Base-by-base conservation (phyloP, 2,329 filamentous ascomycete species). In the Davidsoniella neocaledoniae region DNA sequence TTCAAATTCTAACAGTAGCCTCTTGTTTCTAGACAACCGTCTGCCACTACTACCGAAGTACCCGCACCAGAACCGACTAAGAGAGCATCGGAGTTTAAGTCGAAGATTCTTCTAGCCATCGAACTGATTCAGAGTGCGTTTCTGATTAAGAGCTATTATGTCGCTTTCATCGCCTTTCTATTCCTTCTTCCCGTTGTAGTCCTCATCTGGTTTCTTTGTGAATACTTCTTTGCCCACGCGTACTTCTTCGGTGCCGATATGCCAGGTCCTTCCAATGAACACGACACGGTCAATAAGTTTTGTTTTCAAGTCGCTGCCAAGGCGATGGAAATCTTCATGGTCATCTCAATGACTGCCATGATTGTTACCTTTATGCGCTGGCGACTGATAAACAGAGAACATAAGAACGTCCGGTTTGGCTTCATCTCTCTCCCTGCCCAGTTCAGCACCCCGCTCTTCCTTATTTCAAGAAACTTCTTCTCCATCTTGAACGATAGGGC, bases 361-460 rank as follows among this genome's bases (percentile, higher is more conserved):
- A 23, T 45, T 45, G 43, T 45, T 6, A 45, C 43, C n/a, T 29
- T 45, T n/a, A 45, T 36, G n/a, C 14, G 43, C 16, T 16, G 29
- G 10, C 23, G 36, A 10, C 16, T 17, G 16, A 3, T 45, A 7
- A 16, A 45, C n/a, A 5, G 17, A 3, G 8, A 8, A 12, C 3
- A 6, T 2, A 25, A 36, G 25, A 36, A 21, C 14, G 26, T 45
- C 5, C 43, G 43, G 4, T 19, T 45, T 10, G 25, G 9, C n/a
- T 33, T 16, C 4, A 9, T 45, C 8, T 33, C 21, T 4, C 25
- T 45, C 6, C 23, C 25, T 14, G 16, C 25, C 10, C 25, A 45
- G 25, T 33, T 38, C 12, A 38, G n/a, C 29, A 38, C 12, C n/a
- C 44, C 44, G 14, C 33, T 46, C 14, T 46, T 46, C 23, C n/a